Evolutionary conservation across 345 rosid species (phyloP).

Genomic region (Lepidium africanum): DNA sequence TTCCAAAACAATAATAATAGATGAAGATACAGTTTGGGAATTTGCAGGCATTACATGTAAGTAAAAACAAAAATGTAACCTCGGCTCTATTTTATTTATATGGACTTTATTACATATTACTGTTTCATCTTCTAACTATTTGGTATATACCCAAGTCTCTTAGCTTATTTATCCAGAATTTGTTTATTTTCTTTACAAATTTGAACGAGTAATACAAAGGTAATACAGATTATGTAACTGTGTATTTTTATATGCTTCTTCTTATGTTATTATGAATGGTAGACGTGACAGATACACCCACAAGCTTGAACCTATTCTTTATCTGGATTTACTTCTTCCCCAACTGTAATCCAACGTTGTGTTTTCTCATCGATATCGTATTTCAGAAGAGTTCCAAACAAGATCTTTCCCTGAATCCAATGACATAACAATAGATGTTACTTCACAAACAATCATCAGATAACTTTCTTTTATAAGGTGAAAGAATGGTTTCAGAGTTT

Average conservation of each 20-base stretch:
- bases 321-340: slow-evolving; percentile 50
- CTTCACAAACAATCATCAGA: background rate
- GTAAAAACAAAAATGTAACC: too few relatives aligned
- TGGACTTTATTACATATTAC: too few relatives aligned
- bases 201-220: background rate
- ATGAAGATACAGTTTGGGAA: too few relatives aligned
- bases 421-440: background rate
- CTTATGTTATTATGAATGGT: background rate
- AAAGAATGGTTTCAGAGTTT: slow-evolving; percentile 2
- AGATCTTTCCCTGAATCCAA: slow-evolving; percentile 72
- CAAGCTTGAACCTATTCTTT: slow-evolving; percentile 7
- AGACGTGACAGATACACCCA: background rate
- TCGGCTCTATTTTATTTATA: too few relatives aligned
- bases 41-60: too few relatives aligned
- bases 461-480: background rate
- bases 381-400: slow-evolving; percentile 71
- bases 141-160: background rate
- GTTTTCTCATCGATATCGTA: slow-evolving; percentile 8
- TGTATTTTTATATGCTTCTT: background rate
- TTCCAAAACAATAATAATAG: too few relatives aligned
- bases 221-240: background rate
- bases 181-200: background rate
- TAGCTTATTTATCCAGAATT: background rate
- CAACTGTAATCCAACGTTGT: slow-evolving; percentile 50
- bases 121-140: background rate